Percentiles rank a stretch among this genome's conserved stretches.
phyloP scores from a whole-genome alignment of 1,139 yeast species.

The Spencermartinsiella ligniputridi region DNA sequence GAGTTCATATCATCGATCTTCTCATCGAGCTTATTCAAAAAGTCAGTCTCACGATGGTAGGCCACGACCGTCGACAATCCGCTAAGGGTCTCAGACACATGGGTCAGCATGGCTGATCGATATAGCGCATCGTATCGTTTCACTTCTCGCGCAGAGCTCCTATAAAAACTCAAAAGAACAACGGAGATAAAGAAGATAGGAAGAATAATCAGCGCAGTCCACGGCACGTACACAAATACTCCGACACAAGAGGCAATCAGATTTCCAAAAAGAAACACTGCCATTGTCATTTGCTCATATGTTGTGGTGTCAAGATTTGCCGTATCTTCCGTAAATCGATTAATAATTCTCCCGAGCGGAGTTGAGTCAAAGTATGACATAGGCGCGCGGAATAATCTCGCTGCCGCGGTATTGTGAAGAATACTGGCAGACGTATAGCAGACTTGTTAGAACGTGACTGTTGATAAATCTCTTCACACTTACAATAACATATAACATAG shows the following conservation, averaged over 20 bases:
- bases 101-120: slow-evolving; percentile 69
- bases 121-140: slow-evolving; percentile 71
- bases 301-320: slow-evolving; percentile 70
- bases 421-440: slow-evolving; percentile 25
- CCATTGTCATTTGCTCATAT: slow-evolving; percentile 24
- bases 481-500: slow-evolving; percentile 14
- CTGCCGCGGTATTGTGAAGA: slow-evolving; percentile 39
- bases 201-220: slow-evolving; percentile 22
- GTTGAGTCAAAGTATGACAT: slow-evolving; percentile 57
- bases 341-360: slow-evolving; percentile 66
- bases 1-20: slow-evolving; percentile 60
- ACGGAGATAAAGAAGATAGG: slow-evolving; percentile 29
- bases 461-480: no score
- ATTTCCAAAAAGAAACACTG: slow-evolving; percentile 19
- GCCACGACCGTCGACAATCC: slow-evolving; percentile 68
- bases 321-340: slow-evolving; percentile 74
- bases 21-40: slow-evolving; percentile 43
- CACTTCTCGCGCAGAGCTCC: slow-evolving; percentile 71
- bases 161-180: slow-evolving; percentile 42
- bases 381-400: slow-evolving; percentile 54
- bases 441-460: no score
- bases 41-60: slow-evolving; percentile 44
- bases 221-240: slow-evolving; percentile 30
- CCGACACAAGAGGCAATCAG: slow-evolving; percentile 23
- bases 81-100: slow-evolving; percentile 64